These are phyloP conservation scores for Neocallimastix lanati DNA, from an alignment of 192 early-diverging fungal species.

Conservation along the genomic window DNA sequence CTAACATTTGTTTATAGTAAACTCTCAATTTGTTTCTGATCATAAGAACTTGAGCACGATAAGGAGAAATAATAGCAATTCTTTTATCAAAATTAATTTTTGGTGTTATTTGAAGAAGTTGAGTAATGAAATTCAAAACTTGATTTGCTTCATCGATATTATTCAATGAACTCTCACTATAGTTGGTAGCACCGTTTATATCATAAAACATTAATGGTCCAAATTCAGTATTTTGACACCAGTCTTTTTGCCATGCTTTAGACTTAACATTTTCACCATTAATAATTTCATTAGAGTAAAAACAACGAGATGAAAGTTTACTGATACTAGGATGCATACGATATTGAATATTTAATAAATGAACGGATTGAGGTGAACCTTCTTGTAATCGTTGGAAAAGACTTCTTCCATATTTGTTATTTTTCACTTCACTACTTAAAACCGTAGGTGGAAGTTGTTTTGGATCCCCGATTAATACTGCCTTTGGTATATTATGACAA, in stretches of 20 bases:
- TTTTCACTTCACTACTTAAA: constrained; percentile 41
- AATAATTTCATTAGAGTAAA: constrained; percentile 55
- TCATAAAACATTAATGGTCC: constrained; percentile 65
- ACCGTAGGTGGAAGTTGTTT: constrained; percentile 87
- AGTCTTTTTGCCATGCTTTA: constrained; percentile 51
- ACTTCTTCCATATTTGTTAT: constrained; percentile 62
- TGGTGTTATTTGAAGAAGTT: background rate
- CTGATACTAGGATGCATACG: constrained; percentile 92
- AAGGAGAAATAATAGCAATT: constrained; percentile 81
- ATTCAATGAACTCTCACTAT: background rate
- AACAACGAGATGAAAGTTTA: constrained; percentile 49
- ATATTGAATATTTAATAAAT: constrained; percentile 82
- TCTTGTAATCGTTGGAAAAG: constrained; percentile 73
- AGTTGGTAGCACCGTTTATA: constrained; percentile 21
- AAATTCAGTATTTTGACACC: constrained; percentile 10
- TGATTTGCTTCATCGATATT: background rate
- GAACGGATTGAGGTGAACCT: constrained; percentile 35
- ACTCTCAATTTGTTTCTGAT: constrained; percentile 45
- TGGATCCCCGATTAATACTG: constrained; percentile 82
- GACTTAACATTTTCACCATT: constrained; percentile 43
- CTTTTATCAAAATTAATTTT: constrained; percentile 27
- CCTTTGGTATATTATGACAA: constrained; percentile 54
- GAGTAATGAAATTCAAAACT: background rate
- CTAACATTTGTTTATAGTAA: background rate
- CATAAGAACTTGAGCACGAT: constrained; percentile 62